Conservation (phyloP, 1,284 basidiomycete species). For the Ceratobasidium sp. region DNA sequence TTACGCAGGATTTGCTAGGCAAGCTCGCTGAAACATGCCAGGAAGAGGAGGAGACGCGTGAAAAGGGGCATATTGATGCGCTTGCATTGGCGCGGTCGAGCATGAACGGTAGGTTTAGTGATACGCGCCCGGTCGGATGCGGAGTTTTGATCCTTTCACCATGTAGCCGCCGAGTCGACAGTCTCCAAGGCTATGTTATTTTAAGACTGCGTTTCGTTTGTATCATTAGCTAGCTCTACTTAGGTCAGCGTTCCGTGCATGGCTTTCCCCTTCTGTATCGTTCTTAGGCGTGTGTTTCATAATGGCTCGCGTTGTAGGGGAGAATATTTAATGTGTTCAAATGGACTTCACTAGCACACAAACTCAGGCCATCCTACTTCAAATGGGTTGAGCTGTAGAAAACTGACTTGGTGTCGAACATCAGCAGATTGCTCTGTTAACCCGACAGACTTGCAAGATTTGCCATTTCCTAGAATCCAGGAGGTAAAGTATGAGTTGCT, state of each 20-base stretch:
- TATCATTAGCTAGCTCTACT: too few relatives aligned
- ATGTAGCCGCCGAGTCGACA: background rate
- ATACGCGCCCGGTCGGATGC: background rate
- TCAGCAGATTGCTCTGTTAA: too few relatives aligned
- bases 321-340: too few relatives aligned
- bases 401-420: too few relatives aligned
- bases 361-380: too few relatives aligned
- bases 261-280: too few relatives aligned
- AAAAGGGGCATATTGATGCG: constrained; percentile 32
- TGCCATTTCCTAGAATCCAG: constrained; percentile 32
- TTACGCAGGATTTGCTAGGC: background rate
- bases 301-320: too few relatives aligned
- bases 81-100: constrained; percentile 12
- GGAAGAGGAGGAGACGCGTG: constrained; percentile 9
- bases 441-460: constrained; percentile 20
- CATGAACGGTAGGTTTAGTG: background rate
- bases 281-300: too few relatives aligned
- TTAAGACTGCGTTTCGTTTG: too few relatives aligned
- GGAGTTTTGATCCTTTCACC: background rate
- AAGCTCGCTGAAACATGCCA: background rate
- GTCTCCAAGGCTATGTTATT: constrained; percentile 6
- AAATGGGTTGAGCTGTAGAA: too few relatives aligned
- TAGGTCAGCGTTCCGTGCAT: too few relatives aligned
- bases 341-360: too few relatives aligned
- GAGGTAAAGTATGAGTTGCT: background rate